phyloP scores from a whole-genome alignment of 805 yeast genomes.

The Sugiyamaella mastotermitis region DNA sequence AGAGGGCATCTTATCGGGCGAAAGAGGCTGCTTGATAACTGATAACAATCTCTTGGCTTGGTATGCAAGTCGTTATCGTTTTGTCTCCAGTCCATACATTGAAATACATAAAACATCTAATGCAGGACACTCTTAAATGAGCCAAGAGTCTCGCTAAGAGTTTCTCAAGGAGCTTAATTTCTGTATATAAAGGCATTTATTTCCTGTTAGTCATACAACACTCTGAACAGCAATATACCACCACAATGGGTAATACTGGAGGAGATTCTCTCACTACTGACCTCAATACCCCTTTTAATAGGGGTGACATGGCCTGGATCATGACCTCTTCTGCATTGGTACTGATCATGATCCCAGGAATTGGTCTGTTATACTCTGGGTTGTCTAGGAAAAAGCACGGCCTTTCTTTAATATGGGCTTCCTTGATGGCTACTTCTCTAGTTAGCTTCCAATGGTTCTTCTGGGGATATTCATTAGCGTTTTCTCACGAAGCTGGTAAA shows the following conservation, averaged over 20 bases:
- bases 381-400: constrained; percentile 93
- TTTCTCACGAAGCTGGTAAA: constrained; percentile 62
- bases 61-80: no score
- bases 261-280: constrained; percentile 73
- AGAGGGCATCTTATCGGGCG: no score
- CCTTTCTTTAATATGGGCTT: constrained; percentile 89
- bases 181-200: no score
- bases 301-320: constrained; percentile 79
- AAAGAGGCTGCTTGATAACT: no score
- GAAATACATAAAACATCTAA: no score
- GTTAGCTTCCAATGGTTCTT: constrained; percentile 95
- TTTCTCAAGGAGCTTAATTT: no score
- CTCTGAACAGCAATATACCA: no score
- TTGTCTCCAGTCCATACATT: no score
- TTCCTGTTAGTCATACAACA: no score
- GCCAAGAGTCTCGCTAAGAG: no score
- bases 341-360: constrained; percentile 95
- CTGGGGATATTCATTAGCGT: constrained; percentile 94
- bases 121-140: no score
- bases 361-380: constrained; percentile 90
- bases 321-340: constrained; percentile 49
- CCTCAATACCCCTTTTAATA: constrained; percentile 61
- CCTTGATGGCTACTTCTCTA: constrained; percentile 79
- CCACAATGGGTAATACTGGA: constrained; percentile 45
- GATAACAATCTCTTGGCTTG: no score